Base-by-base conservation (phyloP, 1,284 basidiomycete genomes). In the Pseudozyma hubeiensis region DNA sequence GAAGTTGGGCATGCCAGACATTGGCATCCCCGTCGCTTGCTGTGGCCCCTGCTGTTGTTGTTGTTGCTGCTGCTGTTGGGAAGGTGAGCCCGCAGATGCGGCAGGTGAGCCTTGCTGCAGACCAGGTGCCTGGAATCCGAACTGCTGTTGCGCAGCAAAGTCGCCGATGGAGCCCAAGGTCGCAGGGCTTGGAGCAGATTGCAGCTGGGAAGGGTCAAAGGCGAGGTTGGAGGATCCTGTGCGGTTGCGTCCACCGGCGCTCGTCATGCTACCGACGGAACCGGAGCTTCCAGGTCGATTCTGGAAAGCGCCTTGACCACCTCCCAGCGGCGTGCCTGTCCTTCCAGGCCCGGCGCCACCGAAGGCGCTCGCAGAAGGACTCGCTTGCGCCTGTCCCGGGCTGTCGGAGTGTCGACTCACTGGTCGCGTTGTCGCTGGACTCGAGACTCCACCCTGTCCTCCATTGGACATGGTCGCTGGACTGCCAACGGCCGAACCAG, bases 181-280 rank as follows among this genome's bases (percentile, higher is more conserved):
- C 13, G 59, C 58, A 1, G 64, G 64, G 19, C 64, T 67, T 0
- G 64, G 51, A 17, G 50, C 64, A 14, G 58, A 57, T n/a, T 68
- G 65, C 65, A 68, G 41, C 60, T 68, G 65, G 29, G 63, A 58
- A 24, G 69, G 52, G 31, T 72, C 69, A 29, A 72, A 66, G 4
- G 48, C 54, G 1, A 58, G 45, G 37, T 65, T 53, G 11, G 58
- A 56, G 17, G 69, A 72, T 45, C 63, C 59, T 4, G 63, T 66
- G 31, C 69, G 58, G 24, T 51, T 62, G 16, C 69, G 53, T 24
- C 68, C 68, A 5, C 57, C 55, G n/a, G 46, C 49, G 35, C 67
- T 64, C 44, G 56, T 64, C 64, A 66, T 66, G 39, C 65, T 68
- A 9, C 65, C 60, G 5, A 72, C 69, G 3, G 69, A 72, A 4